Conservation (phyloP, 1,284 basidiomycete species). For the Apiotrichum mycotoxinovorans region DNA sequence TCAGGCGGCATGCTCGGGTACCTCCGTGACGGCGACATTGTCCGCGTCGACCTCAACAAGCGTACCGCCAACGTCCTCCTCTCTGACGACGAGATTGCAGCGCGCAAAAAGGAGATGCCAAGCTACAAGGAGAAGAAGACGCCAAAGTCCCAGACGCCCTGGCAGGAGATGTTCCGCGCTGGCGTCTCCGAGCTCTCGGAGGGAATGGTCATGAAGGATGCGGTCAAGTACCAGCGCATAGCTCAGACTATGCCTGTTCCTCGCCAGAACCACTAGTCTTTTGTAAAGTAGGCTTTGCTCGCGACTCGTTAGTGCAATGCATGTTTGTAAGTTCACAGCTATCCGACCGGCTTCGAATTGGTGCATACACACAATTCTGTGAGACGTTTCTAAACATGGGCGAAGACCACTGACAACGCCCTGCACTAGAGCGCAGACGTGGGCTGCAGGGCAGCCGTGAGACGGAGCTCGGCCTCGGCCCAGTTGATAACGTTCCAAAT, state of each 20-base stretch:
- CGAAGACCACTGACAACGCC: too few species aligned
- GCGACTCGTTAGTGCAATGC: neutral
- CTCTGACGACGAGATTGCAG: conserved; percentile 33
- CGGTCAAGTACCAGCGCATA: conserved; percentile 47
- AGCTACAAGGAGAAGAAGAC: conserved; percentile 23
- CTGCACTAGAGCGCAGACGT: too few species aligned
- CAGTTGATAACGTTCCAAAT: conserved; percentile 94
- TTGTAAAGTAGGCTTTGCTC: neutral
- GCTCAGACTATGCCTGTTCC: conserved; percentile 42
- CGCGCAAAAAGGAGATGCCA: conserved; percentile 38
- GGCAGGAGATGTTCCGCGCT: conserved; percentile 48
- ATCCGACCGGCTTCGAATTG: too few species aligned
- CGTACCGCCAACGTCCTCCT: conserved; percentile 41
- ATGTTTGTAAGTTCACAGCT: neutral
- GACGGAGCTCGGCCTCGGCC: conserved; percentile 75
- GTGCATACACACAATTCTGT: too few species aligned
- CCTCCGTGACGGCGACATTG: conserved; percentile 46
- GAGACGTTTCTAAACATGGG: too few species aligned
- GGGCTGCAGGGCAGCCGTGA: conserved; percentile 55
- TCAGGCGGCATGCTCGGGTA: conserved; percentile 46
- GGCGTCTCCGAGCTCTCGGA: conserved; percentile 43
- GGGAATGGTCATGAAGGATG: conserved; percentile 47
- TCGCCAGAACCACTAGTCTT: conserved; percentile 42
- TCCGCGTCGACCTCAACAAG: conserved; percentile 45
- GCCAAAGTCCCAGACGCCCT: conserved; percentile 46